Conservation (phyloP, 805 yeast genomes). For the Maudiozyma serrabonitensis region DNA sequence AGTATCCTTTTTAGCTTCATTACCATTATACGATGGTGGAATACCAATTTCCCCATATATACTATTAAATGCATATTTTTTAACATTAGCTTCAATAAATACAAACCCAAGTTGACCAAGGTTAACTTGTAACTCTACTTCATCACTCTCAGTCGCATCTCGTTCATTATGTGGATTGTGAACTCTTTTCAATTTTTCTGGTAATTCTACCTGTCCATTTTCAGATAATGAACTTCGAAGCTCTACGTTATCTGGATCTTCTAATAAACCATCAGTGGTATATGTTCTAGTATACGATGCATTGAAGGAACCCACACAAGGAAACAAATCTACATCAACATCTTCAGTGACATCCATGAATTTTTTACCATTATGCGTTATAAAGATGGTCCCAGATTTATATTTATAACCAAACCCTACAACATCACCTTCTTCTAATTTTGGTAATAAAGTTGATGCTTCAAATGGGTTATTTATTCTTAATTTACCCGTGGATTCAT, state of each 20-base stretch:
- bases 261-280: constrained; percentile 27
- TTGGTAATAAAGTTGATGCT: constrained; percentile 33
- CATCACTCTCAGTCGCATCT: constrained; percentile 20
- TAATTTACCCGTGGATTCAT: constrained; percentile 64
- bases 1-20: constrained; percentile 36
- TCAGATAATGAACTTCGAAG: constrained; percentile 20
- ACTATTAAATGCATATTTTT: constrained; percentile 68
- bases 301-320: constrained; percentile 32
- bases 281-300: constrained; percentile 31
- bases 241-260: constrained; percentile 27
- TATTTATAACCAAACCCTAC: constrained; percentile 85
- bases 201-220: constrained; percentile 15
- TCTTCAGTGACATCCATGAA: constrained; percentile 73
- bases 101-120: constrained; percentile 74
- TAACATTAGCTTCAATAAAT: constrained; percentile 74
- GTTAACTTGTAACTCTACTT: constrained; percentile 46
- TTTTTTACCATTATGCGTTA: constrained; percentile 89
- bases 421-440: constrained; percentile 73
- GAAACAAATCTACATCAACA: constrained; percentile 37
- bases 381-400: constrained; percentile 74
- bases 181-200: constrained; percentile 17
- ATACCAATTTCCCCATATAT: constrained; percentile 35
- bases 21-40: constrained; percentile 37
- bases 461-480: constrained; percentile 55
- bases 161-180: constrained; percentile 14